These are phyloP conservation scores for Hypoxylon crocopeplum DNA, from an alignment of 495 filamentous ascomycete species.

Conservation along the genomic window DNA sequence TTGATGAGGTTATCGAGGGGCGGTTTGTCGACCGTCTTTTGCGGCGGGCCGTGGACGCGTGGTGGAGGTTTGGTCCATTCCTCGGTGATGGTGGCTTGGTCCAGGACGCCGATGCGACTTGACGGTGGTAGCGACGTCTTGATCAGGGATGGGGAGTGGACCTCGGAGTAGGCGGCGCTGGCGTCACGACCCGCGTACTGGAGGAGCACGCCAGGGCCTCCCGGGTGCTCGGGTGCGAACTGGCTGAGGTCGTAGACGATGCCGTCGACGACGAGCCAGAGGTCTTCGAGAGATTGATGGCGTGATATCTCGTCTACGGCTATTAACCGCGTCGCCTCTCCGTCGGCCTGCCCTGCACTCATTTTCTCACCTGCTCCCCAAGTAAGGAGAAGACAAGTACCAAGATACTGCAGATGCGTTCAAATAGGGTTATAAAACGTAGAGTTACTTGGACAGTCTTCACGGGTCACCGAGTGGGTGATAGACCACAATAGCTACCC, in stretches of 20 bases:
- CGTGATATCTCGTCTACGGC: conserved; percentile 52
- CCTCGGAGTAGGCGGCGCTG: conserved; percentile 69
- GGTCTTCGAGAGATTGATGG: conserved; percentile 68
- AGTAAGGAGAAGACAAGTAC: background rate
- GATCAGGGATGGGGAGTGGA: conserved; percentile 70
- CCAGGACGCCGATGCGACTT: conserved; percentile 65
- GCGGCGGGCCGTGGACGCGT: conserved; percentile 7
- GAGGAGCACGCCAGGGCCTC: conserved; percentile 66
- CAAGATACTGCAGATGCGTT: too few relatives aligned
- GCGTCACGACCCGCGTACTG: conserved; percentile 76
- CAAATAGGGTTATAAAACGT: too few relatives aligned
- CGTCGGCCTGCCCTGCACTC: background rate
- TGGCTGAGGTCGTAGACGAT: conserved; percentile 78
- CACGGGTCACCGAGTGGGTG: too few relatives aligned
- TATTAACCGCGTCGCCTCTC: conserved; percentile 9
- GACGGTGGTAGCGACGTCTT: conserved; percentile 58
- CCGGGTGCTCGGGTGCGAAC: conserved; percentile 69
- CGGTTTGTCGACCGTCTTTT: conserved; percentile 54
- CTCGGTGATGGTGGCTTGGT: conserved; percentile 42
- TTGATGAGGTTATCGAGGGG: conserved; percentile 74
- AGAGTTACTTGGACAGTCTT: too few relatives aligned
- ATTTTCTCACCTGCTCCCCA: background rate
- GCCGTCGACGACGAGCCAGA: conserved; percentile 79
- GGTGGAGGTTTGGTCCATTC: conserved; percentile 35
- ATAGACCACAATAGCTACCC: too few relatives aligned